phyloP scores from a whole-genome alignment of 192 early-diverging fungal species.

The Coemansia furcata region DNA sequence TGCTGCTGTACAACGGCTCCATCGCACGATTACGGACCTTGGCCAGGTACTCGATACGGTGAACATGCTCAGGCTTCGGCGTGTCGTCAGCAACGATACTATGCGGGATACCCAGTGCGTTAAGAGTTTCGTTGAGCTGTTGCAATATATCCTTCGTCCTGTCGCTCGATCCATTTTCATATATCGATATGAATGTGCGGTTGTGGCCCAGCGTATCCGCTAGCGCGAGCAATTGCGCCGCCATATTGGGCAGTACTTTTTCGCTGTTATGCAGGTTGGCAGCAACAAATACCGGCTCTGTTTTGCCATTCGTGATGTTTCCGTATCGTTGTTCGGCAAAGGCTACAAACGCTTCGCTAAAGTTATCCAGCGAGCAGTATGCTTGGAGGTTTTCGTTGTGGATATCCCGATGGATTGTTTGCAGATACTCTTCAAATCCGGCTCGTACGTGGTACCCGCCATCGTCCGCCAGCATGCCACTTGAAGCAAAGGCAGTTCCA shows the following conservation, averaged over 20 bases:
- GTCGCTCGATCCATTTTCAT: slow-evolving; percentile 51
- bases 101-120: slow-evolving; percentile 26
- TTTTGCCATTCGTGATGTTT: not conserved
- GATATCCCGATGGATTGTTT: slow-evolving; percentile 11
- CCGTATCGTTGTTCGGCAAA: slow-evolving; percentile 21
- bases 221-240: slow-evolving; percentile 30
- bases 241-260: slow-evolving; percentile 44
- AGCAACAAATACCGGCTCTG: slow-evolving; percentile 23
- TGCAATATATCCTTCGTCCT: slow-evolving; percentile 36
- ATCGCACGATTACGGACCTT: slow-evolving; percentile 47
- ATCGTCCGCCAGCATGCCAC: not conserved
- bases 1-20: slow-evolving; percentile 28
- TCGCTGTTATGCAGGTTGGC: slow-evolving; percentile 49
- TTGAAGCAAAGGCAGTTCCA: not conserved
- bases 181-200: slow-evolving; percentile 45
- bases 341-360: slow-evolving; percentile 12
- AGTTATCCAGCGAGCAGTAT: slow-evolving; percentile 24
- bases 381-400: slow-evolving; percentile 29
- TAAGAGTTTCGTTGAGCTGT: slow-evolving; percentile 11
- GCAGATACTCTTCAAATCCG: slow-evolving; percentile 19
- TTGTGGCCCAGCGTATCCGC: slow-evolving; percentile 33
- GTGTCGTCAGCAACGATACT: slow-evolving; percentile 11
- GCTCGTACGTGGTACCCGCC: not conserved
- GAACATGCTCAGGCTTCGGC: slow-evolving; percentile 1
- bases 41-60: slow-evolving; percentile 54